Evolutionary conservation across 1,284 basidiomycete species (phyloP), one percentile per base, ranked within the genome.

Genomic region (Phlebopus sp.): DNA sequence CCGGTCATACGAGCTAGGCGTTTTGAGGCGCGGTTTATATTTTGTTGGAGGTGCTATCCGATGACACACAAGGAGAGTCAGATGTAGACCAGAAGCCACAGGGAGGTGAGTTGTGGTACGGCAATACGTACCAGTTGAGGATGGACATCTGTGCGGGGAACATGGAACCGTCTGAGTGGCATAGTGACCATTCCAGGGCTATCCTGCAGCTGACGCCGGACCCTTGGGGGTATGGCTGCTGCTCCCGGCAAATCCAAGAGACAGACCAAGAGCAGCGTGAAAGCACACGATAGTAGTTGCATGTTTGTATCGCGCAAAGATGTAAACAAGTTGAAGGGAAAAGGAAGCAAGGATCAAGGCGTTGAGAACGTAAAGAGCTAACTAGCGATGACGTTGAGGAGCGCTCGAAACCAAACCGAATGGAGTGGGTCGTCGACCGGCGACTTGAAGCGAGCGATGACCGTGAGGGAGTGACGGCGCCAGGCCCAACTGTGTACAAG

Each of bases 1-100:
- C 84, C 80, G 7, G 77, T 79, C 81, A 90, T 86, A 46, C 75
- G 81, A 4, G 86, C 85, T 48, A 82, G 72, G 47, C 88, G 84
- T 49, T 74, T 77, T 49, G 78, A 70, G 46, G 77, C 74, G 44
- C 79, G 79, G 67, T 89, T 90, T 53, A 86, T 77, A 58, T 84
- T 75, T 66, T 85, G 87, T 64, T 89, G 86, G 38, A 84, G 67
- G 47, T 77, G 66, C 87, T 90, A 58, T 34, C 35, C 7, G 27
- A 29, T 25, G 5, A 8, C 25, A 25, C 27, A 8, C 8, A 29
- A 29, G 8, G 23, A 48, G 29, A 15, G 46, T 37, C 15, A 36
- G 44, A 37, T 18, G 40, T 19, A 47, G 5, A 34, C 21, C 23
- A 39, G 7, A 2, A 29, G 27, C 27, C 8, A 29, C 8, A 8